phyloP scores from a whole-genome alignment of 805 yeast genomes.

The Blastobotrys terrestris region DNA sequence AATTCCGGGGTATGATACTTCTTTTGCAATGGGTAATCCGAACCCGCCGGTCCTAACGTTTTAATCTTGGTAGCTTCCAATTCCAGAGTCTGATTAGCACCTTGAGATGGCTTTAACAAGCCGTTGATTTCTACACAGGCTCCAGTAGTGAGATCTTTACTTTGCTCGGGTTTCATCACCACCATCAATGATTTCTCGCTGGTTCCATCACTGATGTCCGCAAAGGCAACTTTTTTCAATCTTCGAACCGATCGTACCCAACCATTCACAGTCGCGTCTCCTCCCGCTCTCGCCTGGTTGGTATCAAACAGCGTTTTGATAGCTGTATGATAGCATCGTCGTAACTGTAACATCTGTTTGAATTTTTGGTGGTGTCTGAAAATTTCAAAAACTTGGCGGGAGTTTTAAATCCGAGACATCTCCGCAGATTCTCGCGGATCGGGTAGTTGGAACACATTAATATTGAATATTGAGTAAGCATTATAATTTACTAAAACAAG shows the following conservation, averaged over 20 bases:
- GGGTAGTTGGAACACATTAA: too few relatives aligned
- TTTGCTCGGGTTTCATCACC: slow-evolving; percentile 32
- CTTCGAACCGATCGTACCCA: slow-evolving; percentile 68
- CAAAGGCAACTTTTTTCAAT: slow-evolving; percentile 71
- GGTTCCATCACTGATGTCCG: slow-evolving; percentile 79
- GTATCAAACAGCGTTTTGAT: not conserved
- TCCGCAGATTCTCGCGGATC: not conserved
- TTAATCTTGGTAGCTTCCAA: slow-evolving; percentile 35
- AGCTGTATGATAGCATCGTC: not conserved
- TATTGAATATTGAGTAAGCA: too few relatives aligned
- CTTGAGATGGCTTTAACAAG: slow-evolving; percentile 40
- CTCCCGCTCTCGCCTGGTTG: not conserved
- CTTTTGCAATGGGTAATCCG: slow-evolving; percentile 76
- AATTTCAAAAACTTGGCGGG: not conserved
- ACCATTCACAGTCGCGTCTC: slow-evolving; percentile 50
- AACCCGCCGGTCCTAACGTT: slow-evolving; percentile 56
- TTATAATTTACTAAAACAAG: too few relatives aligned
- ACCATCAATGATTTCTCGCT: slow-evolving; percentile 49
- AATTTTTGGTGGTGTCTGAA: not conserved
- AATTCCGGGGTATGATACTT: slow-evolving; percentile 61
- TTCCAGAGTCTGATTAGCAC: slow-evolving; percentile 50
- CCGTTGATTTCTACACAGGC: slow-evolving; percentile 42
- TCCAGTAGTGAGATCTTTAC: slow-evolving; percentile 36
- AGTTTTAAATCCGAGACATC: not conserved
- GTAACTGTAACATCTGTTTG: not conserved